Percentiles rank a stretch among this genome's conserved stretches.
These are phyloP conservation scores for Kuraishia hungarica DNA, from an alignment of 805 yeast species.

Conservation along the genomic window DNA sequence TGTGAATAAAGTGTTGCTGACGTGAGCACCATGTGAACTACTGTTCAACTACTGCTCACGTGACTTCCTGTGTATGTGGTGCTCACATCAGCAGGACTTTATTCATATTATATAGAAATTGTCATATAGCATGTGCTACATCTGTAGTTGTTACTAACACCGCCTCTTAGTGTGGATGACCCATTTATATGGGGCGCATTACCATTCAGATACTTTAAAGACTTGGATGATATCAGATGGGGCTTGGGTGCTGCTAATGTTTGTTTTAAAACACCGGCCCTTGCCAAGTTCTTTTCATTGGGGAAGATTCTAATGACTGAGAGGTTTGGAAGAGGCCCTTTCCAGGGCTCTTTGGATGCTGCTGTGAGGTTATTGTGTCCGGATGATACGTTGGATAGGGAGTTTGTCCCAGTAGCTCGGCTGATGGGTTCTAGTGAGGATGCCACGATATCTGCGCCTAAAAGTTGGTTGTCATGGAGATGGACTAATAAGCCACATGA, in stretches of 20 bases:
- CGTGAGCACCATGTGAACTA: too few species aligned
- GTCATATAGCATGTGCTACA: too few species aligned
- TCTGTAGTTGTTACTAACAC: too few species aligned
- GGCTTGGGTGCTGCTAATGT: conserved; percentile 90
- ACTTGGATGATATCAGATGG: conserved; percentile 75
- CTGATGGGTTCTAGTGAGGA: too few species aligned
- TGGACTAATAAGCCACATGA: too few species aligned
- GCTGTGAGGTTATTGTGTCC: conserved; percentile 73
- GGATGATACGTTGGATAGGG: conserved; percentile 53
- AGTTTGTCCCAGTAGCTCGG: conserved; percentile 18
- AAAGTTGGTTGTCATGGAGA: not conserved
- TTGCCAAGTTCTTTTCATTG: conserved; percentile 61
- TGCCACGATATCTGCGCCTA: too few species aligned
- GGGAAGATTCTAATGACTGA: conserved; percentile 87
- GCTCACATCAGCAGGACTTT: too few species aligned
- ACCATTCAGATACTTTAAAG: conserved; percentile 59
- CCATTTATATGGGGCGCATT: conserved; percentile 84
- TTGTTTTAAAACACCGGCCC: conserved; percentile 55
- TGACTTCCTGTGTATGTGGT: too few species aligned
- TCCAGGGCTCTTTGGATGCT: conserved; percentile 85
- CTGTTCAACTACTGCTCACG: too few species aligned
- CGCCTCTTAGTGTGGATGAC: conserved; percentile 72
- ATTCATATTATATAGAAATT: too few species aligned
- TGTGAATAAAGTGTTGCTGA: too few species aligned
- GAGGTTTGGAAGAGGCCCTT: conserved; percentile 89